These are phyloP conservation scores for Cichorium intybus DNA, from an alignment of 140 eudicot species.

Conservation along the genomic window DNA sequence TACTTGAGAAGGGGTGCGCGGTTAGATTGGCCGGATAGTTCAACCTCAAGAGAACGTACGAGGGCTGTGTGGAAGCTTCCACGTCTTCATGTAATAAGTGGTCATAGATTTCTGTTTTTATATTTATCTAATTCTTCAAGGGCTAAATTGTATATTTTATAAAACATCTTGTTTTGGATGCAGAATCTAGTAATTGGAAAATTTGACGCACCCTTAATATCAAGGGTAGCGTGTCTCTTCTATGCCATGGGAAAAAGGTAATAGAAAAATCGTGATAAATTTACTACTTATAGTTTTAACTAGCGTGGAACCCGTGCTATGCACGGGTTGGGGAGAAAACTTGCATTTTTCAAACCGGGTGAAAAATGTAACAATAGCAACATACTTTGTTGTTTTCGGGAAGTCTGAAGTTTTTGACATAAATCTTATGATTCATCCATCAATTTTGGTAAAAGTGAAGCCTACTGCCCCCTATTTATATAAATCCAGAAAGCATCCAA, in stretches of 20 bases:
- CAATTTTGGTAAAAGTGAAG: no score
- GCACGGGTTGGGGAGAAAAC: no score
- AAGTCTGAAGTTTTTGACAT: no score
- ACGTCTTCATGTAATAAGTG: constrained; percentile 66
- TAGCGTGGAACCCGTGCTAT: no score
- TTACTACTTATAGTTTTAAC: no score
- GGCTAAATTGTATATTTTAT: neutral
- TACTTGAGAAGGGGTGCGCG: constrained; percentile 69
- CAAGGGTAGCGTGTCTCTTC: constrained; percentile 19
- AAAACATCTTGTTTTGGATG: neutral
- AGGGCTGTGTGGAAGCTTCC: constrained; percentile 89
- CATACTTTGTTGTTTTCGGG: no score
- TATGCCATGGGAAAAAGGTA: constrained; percentile 12
- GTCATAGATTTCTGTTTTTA: neutral
- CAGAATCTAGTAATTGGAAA: constrained; percentile 63
- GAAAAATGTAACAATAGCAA: no score
- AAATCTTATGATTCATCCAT: no score
- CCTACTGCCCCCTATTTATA: no score
- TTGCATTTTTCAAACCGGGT: no score
- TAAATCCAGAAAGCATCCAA: no score
- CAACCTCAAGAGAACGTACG: constrained; percentile 87
- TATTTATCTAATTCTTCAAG: neutral
- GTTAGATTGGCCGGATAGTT: constrained; percentile 91
- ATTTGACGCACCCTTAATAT: constrained; percentile 20
- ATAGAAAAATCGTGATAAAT: constrained; percentile 16